phyloP scores from a whole-genome alignment of 805 yeast genomes.

The Schwanniomyces pseudopolymorphus region DNA sequence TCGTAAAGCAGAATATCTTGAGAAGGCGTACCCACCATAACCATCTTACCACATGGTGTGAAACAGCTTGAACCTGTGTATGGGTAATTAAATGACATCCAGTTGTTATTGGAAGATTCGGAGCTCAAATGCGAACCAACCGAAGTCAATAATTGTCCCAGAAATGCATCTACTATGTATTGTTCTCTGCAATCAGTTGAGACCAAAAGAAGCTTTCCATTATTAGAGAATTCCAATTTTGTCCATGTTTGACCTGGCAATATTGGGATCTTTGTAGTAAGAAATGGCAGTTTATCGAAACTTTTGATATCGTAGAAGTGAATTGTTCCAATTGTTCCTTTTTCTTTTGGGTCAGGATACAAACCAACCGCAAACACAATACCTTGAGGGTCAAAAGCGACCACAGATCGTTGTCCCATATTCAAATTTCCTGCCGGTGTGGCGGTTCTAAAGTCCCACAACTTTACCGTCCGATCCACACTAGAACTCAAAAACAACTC shows the following conservation, averaged over 20 bases:
- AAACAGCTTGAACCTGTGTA: slow-evolving; percentile 33
- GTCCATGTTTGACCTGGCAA: slow-evolving; percentile 45
- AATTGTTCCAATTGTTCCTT: slow-evolving; percentile 23
- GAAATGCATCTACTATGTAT: slow-evolving; percentile 67
- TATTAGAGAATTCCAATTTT: slow-evolving; percentile 76
- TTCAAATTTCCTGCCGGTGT: slow-evolving; percentile 60
- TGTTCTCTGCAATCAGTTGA: slow-evolving; percentile 55
- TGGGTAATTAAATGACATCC: slow-evolving; percentile 32
- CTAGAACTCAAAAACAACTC: slow-evolving; percentile 69
- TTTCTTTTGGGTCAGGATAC: slow-evolving; percentile 17
- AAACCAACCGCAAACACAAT: slow-evolving; percentile 68
- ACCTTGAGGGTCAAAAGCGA: slow-evolving; percentile 84
- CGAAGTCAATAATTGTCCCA: slow-evolving; percentile 48
- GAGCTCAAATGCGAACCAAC: slow-evolving; percentile 6
- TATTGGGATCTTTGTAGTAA: slow-evolving; percentile 17
- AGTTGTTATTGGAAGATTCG: slow-evolving; percentile 7
- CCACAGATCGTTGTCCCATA: slow-evolving; percentile 51
- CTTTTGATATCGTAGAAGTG: slow-evolving; percentile 62
- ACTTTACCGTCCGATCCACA: slow-evolving; percentile 72
- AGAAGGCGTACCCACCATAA: slow-evolving; percentile 29
- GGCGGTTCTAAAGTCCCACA: slow-evolving; percentile 82
- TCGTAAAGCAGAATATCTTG: slow-evolving; percentile 30
- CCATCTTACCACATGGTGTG: slow-evolving; percentile 41
- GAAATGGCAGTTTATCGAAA: slow-evolving; percentile 59
- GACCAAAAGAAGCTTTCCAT: slow-evolving; percentile 63